These are phyloP conservation scores for Cucumis cinereus DNA, from an alignment of 306 rosid species.

Conservation along the genomic window DNA sequence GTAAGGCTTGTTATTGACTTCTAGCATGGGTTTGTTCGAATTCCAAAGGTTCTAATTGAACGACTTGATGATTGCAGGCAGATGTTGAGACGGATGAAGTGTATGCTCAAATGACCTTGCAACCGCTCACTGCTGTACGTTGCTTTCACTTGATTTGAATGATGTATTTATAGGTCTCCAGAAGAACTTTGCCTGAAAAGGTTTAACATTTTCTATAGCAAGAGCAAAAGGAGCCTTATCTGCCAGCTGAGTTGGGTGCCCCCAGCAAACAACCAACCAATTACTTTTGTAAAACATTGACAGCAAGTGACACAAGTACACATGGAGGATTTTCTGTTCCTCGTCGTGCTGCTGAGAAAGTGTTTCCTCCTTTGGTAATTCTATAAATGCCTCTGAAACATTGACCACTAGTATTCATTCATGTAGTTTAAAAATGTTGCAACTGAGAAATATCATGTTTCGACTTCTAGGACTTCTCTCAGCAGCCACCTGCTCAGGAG, in stretches of 20 bases:
- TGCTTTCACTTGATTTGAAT: neutral
- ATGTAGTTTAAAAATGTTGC: neutral
- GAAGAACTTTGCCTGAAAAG: slow-evolving; percentile 6
- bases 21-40: neutral
- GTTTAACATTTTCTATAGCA: slow-evolving; percentile 35
- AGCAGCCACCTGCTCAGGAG: slow-evolving; percentile 94
- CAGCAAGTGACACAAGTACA: slow-evolving; percentile 97
- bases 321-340: slow-evolving; percentile 99
- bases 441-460: neutral
- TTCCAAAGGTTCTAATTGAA: neutral
- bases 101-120: slow-evolving; percentile 94
- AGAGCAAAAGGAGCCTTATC: slow-evolving; percentile 93
- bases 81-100: slow-evolving; percentile 87
- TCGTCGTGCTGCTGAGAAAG: slow-evolving; percentile 99
- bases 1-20: slow-evolving; percentile 32
- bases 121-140: slow-evolving; percentile 72
- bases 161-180: neutral
- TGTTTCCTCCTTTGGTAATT: slow-evolving; percentile 87
- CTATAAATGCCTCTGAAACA: neutral
- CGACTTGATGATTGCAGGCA: slow-evolving; percentile 46
- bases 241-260: slow-evolving; percentile 76
- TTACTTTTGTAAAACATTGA: slow-evolving; percentile 88
- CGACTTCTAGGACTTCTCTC: slow-evolving; percentile 66
- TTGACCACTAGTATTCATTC: neutral
- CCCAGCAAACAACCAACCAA: slow-evolving; percentile 93